Evolutionary conservation across 164 flowering plant species (phyloP).

Genomic region (Cinnamomum chago): DNA sequence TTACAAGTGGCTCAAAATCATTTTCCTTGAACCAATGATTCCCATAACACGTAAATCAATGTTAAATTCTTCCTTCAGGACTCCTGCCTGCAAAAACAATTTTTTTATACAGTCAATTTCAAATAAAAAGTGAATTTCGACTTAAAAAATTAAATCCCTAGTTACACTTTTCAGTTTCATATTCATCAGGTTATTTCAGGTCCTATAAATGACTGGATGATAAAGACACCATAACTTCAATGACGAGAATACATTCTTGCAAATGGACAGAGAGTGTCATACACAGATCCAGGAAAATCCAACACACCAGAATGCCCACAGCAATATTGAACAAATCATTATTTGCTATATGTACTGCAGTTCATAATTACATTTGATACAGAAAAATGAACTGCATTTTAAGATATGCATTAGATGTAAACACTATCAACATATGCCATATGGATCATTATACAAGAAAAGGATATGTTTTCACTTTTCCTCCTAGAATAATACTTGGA

Average conservation of each 20-base stretch:
- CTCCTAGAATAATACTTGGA: neutral
- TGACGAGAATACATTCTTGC: no score
- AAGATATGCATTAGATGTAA: neutral
- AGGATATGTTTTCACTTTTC: neutral
- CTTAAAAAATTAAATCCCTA: neutral
- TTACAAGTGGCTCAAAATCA: slow-evolving; percentile 82
- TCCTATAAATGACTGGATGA: neutral
- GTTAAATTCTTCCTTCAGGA: slow-evolving; percentile 83
- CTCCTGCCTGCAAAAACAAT: slow-evolving; percentile 55
- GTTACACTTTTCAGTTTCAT: neutral
- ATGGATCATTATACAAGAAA: neutral
- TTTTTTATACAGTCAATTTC: neutral
- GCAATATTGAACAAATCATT: no score
- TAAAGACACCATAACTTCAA: neutral
- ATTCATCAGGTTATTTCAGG: neutral
- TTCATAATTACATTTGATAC: no score
- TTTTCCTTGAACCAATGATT: slow-evolving; percentile 67
- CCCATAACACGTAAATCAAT: slow-evolving; percentile 98
- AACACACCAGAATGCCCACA: no score
- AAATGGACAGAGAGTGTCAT: no score
- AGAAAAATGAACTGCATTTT: neutral
- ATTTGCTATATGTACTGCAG: no score
- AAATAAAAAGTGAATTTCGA: neutral
- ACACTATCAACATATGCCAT: neutral
- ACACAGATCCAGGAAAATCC: no score